Evolutionary conservation across 2,329 filamentous ascomycete species (phyloP), one percentile per base, ranked within the genome.

Genomic region (Diaporthe sp.): DNA sequence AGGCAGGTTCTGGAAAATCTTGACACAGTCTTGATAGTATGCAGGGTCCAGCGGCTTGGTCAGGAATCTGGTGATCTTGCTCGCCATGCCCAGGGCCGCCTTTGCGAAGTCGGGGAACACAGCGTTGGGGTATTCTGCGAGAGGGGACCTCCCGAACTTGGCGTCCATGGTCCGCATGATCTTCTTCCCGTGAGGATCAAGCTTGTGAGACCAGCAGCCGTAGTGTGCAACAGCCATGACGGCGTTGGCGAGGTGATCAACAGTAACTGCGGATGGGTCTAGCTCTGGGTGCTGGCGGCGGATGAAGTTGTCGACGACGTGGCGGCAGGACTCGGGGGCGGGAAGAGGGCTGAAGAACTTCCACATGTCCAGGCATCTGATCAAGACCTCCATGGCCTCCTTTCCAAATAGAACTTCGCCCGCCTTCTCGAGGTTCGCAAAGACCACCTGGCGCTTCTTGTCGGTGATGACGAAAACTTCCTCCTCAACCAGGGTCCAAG

Each of bases 151-250:
- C 17, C 20, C 72, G 17, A 55, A 65, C 28, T n/a, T 71, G 68
- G 44, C 39, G 31, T 76, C 72, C 10, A 39, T 12, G 9, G 68
- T 78, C 8, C n/a, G 67, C 58, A 47, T 20, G 12, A 77, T n/a
- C 4, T 53, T 28, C 28, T n/a, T 25, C 6, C 77, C 77, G n/a
- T 78, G 15, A 1, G 60, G 73, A 37, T 76, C 67, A 9, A 72
- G 71, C 22, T 31, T 34, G 28, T 25, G 12, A 10, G 76, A 42
- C 77, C 78, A 79, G 51, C 76, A 77, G 34, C 78, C 77, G 49
- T 78, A 79, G 70, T 78, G 78, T 6, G 74, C 77, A 4, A 79
- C 77, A 31, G 72, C 75, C 72, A 77, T 79, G 63, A 76, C 75
- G 10, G 77, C 78, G 39, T 78, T 78, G 15, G 74, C 53, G 9